Evolutionary conservation across 192 early-diverging fungal species (phyloP).

Genomic region (Coemansia sp.): DNA sequence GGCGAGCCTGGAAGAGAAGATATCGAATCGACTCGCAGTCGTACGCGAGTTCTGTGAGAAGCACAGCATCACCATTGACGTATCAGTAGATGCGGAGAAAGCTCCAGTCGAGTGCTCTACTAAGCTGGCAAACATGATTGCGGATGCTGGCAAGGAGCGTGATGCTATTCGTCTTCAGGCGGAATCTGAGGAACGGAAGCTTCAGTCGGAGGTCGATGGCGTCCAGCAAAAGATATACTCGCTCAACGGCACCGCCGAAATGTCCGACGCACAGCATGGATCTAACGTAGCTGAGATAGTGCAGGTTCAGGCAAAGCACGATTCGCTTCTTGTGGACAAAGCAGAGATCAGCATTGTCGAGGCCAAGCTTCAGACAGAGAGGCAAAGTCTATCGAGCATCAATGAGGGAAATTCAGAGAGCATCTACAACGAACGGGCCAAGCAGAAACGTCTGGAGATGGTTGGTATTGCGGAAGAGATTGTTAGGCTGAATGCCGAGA

Average conservation of each 20-base stretch:
- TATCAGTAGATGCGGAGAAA: conserved; percentile 15
- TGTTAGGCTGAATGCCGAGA: conserved; percentile 56
- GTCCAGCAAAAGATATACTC: conserved; percentile 36
- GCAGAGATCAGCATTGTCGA: conserved; percentile 5
- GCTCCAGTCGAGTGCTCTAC: conserved; percentile 18
- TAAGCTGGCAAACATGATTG: conserved; percentile 36
- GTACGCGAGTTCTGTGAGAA: conserved; percentile 24
- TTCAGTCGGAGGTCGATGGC: conserved; percentile 34
- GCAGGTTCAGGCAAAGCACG: conserved; percentile 20
- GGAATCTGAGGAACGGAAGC: conserved; percentile 17
- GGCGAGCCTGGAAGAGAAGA: conserved; percentile 30
- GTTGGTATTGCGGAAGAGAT: conserved; percentile 50
- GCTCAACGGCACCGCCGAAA: conserved; percentile 18
- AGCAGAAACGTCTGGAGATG: conserved; percentile 49
- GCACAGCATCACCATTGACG: conserved; percentile 5
- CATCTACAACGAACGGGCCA: conserved; percentile 21
- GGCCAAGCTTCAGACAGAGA: conserved; percentile 32
- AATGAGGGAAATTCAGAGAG: conserved; percentile 16
- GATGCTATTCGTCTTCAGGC: conserved; percentile 19
- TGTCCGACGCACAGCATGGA: conserved; percentile 23
- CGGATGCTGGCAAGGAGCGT: conserved; percentile 52
- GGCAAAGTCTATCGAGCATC: conserved; percentile 24
- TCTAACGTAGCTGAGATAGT: conserved; percentile 24
- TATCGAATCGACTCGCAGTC: conserved; percentile 19
- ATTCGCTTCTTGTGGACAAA: conserved; percentile 22